phyloP scores from a whole-genome alignment of 2,329 filamentous ascomycete species.

The Pseudopyricularia javanii region DNA sequence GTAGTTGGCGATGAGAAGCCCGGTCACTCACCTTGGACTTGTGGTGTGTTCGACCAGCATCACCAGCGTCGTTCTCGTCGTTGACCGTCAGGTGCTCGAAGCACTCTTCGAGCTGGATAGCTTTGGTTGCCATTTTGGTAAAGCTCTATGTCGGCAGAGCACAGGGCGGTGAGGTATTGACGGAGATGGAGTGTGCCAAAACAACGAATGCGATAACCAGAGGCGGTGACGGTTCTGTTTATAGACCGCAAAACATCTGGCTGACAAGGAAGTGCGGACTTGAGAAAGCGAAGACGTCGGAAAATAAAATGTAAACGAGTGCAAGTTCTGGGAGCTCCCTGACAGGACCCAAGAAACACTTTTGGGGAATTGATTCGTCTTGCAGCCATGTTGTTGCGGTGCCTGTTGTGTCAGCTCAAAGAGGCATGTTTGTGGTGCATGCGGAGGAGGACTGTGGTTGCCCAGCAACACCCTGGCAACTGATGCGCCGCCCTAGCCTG shows the following conservation, averaged over 20 bases:
- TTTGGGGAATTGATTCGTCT: background rate
- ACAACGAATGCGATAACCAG: too few relatives aligned
- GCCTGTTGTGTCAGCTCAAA: background rate
- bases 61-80: conserved; percentile 66
- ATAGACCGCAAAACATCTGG: too few relatives aligned
- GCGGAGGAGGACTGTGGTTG: background rate
- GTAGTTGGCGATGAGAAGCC: conserved; percentile 4
- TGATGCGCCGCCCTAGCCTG: too few relatives aligned
- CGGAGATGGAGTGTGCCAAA: too few relatives aligned
- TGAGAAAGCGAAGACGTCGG: too few relatives aligned
- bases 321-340: too few relatives aligned
- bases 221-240: too few relatives aligned
- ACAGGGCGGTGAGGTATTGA: background rate
- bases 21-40: conserved; percentile 59
- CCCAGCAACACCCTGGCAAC: background rate
- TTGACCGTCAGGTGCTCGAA: conserved; percentile 84
- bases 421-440: background rate
- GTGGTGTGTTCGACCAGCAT: conserved; percentile 42
- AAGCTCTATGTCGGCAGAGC: background rate
- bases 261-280: too few relatives aligned
- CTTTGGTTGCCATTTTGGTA: conserved; percentile 54
- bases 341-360: too few relatives aligned
- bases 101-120: conserved; percentile 57
- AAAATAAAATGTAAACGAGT: too few relatives aligned
- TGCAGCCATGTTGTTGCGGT: background rate